Percentiles rank a stretch among this genome's conserved stretches.
Conservation (phyloP, 73 alveolate species). For the Blepharisma stoltei region DNA sequence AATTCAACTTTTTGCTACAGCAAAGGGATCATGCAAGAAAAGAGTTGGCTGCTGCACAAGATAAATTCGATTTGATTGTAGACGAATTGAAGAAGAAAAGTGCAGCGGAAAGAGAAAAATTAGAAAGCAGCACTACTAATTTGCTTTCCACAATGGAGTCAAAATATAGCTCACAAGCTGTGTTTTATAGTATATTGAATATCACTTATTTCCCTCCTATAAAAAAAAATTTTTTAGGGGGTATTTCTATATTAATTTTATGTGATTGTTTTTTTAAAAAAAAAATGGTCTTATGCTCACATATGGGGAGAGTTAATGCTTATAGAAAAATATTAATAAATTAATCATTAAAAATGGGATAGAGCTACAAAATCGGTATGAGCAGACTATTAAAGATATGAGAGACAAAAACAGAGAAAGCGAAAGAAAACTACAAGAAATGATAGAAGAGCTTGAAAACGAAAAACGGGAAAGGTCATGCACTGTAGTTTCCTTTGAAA, state of each 20-base stretch:
- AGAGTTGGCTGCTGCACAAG: constrained; percentile 74
- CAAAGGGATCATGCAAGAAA: constrained; percentile 54
- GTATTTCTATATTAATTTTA: too few species aligned
- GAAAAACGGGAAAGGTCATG: constrained; percentile 70
- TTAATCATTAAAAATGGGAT: too few species aligned
- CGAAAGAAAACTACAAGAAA: constrained; percentile 78
- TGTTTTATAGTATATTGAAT: too few species aligned
- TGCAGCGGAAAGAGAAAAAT: constrained; percentile 70
- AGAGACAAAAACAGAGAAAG: constrained; percentile 65
- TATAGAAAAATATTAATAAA: constrained; percentile 50
- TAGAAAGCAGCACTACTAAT: constrained; percentile 51
- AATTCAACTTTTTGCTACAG: background rate
- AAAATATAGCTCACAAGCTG: constrained; percentile 75
- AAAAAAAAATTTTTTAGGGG: too few species aligned
- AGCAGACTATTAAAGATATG: constrained; percentile 43
- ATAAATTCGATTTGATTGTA: constrained; percentile 82
- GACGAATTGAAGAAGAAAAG: constrained; percentile 77
- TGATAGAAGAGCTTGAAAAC: constrained; percentile 76
- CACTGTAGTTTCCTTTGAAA: constrained; percentile 72
- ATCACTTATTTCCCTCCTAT: too few species aligned
- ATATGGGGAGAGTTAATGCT: constrained; percentile 64
- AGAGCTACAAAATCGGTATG: constrained; percentile 34
- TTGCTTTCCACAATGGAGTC: constrained; percentile 65
- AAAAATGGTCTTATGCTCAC: too few species aligned
- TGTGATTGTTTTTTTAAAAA: too few species aligned